phyloP scores from a whole-genome alignment of 805 yeast genomes.

The Ogataea siamensis region DNA sequence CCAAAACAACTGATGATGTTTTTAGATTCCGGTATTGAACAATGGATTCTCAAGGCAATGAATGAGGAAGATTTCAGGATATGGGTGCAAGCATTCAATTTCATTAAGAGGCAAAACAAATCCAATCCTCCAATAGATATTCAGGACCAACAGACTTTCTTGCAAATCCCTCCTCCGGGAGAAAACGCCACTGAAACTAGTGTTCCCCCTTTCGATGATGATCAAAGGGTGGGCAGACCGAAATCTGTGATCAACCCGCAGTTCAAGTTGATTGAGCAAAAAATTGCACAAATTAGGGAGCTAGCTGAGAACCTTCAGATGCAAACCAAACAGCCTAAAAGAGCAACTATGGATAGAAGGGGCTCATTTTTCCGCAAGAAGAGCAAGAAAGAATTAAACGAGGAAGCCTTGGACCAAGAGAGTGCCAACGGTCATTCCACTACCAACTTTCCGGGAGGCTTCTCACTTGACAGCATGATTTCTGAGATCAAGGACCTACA shows the following conservation, averaged over 20 bases:
- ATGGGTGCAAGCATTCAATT: constrained; percentile 82
- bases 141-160: constrained; percentile 2
- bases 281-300: constrained; percentile 18
- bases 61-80: constrained; percentile 63
- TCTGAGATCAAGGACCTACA: constrained; percentile 25
- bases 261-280: constrained; percentile 18
- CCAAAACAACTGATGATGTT: constrained; percentile 64
- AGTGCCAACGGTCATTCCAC: background rate
- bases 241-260: constrained; percentile 11
- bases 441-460: constrained; percentile 1
- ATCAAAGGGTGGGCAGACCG: constrained; percentile 19
- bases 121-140: constrained; percentile 6
- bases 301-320: constrained; percentile 14
- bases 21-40: constrained; percentile 92
- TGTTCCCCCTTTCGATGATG: constrained; percentile 12
- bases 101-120: constrained; percentile 36
- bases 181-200: constrained; percentile 1
- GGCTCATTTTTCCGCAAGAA: constrained; percentile 27
- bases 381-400: constrained; percentile 17
- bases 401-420: constrained; percentile 1
- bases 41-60: constrained; percentile 81
- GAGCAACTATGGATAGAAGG: constrained; percentile 17
- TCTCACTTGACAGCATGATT: constrained; percentile 16
- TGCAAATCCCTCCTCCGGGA: constrained; percentile 3
- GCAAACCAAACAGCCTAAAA: constrained; percentile 9